Conservation (phyloP, 495 filamentous ascomycete genomes). For the Sphaerosporella brunnea region DNA sequence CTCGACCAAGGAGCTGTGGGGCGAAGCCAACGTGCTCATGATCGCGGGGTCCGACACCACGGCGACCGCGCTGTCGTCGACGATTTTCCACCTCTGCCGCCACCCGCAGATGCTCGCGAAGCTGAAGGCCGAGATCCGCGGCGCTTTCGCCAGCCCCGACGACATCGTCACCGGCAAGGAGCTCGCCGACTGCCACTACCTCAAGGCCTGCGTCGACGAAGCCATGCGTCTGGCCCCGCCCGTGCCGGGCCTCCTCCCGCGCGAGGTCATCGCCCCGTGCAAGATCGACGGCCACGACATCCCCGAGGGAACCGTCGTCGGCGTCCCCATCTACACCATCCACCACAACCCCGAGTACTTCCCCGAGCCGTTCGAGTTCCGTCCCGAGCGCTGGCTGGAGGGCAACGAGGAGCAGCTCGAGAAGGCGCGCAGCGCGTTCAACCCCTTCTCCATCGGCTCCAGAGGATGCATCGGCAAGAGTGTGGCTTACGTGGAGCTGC, state of each 20-base stretch:
- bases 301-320: slow-evolving; percentile 38
- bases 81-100: slow-evolving; percentile 45
- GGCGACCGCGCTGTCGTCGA: slow-evolving; percentile 38
- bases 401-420: slow-evolving; percentile 11
- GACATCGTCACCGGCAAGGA: slow-evolving; percentile 37
- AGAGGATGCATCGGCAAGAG: slow-evolving; percentile 41
- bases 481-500: slow-evolving; percentile 40
- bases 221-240: slow-evolving; percentile 46
- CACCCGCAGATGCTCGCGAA: slow-evolving; percentile 31
- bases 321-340: slow-evolving; percentile 37
- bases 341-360: slow-evolving; percentile 41
- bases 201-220: slow-evolving; percentile 47
- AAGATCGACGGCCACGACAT: slow-evolving; percentile 37
- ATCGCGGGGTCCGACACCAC: slow-evolving; percentile 41
- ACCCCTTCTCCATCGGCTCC: slow-evolving; percentile 40
- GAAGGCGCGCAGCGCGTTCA: slow-evolving; percentile 29
- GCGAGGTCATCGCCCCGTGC: slow-evolving; percentile 37
- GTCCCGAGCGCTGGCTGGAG: slow-evolving; percentile 30
- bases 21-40: slow-evolving; percentile 26
- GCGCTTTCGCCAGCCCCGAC: slow-evolving; percentile 34
- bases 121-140: slow-evolving; percentile 36
- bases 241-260: slow-evolving; percentile 38
- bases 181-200: slow-evolving; percentile 35
- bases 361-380: slow-evolving; percentile 31
- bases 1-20: slow-evolving; percentile 25